Evolutionary conservation across 768 basidiomycete genomes (phyloP), one percentile per base, ranked within the genome.

Genomic region (Cystofilobasidium bisporidii): DNA sequence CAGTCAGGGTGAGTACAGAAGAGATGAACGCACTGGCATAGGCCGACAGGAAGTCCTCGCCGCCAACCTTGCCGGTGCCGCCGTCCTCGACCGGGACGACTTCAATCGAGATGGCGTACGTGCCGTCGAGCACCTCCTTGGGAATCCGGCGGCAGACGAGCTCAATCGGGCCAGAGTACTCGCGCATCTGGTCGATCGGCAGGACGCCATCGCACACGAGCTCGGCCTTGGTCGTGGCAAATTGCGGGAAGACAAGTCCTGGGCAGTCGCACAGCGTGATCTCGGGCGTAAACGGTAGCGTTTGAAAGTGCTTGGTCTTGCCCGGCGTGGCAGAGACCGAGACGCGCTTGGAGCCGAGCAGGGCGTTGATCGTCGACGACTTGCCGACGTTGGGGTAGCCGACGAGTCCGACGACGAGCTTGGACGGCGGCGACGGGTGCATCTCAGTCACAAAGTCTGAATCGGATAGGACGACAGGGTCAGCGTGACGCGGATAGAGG

Each of bases 381-480:
- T 99, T 99, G 20, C 96, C 96, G 28, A 97, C 94, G 74, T 99
- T 99, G 0, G 96, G 96, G 75, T 99, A 98, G 33, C 96, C 96
- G 48, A 99, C 96, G 18, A 99, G 84, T 38, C 91, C 91, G 45
- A 96, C 85, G 8, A 86, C 84, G 3, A 90, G 80, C 74, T 84
- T 90, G 30, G 80, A 76, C 0, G 86, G 84, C 12, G 80, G 75
- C 57, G 83, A 79, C n/a, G 85, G 83, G 22, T 79, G 68, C 28
- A 53, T 80, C 0, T 81, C 73, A 69, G 84, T 83, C 17, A 79
- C 75, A 72, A 90, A 91, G 41, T 75, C 88, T 91, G 69, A n/a
- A n/a, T n/a, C n/a, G 30, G 32, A 32, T 9, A 30, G n/a, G 53
- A 30, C 28, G 28, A 11, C 11, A 11, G 22, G n/a, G 9, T n/a